Conservation (phyloP, 2,329 filamentous ascomycete species). For the Aspergillus clavatus region DNA sequence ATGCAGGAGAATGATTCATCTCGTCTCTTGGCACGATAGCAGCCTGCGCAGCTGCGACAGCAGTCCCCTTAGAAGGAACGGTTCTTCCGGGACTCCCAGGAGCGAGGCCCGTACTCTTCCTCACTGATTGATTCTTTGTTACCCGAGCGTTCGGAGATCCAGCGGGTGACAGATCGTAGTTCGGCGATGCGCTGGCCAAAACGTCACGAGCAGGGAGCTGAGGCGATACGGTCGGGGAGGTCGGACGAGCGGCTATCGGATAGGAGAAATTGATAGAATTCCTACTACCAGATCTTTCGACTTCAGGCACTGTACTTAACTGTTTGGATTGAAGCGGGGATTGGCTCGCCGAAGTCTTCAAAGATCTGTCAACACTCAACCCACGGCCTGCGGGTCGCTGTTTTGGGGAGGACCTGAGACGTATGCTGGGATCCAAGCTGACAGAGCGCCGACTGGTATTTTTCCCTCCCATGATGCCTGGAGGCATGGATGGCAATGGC, state of each 20-base stretch:
- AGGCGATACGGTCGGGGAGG: constrained; percentile 31
- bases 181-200: constrained; percentile 12
- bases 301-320: constrained; percentile 29
- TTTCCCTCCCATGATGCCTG: constrained; percentile 36
- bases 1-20: background rate
- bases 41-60: constrained; percentile 29
- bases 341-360: constrained; percentile 13
- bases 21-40: constrained; percentile 16
- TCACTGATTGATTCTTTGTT: constrained; percentile 26
- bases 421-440: constrained; percentile 49
- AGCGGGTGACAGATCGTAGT: constrained; percentile 19
- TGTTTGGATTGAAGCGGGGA: constrained; percentile 12
- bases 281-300: constrained; percentile 38
- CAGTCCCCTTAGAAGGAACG: constrained; percentile 22
- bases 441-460: constrained; percentile 40
- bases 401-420: constrained; percentile 43
- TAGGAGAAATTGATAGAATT: constrained; percentile 48
- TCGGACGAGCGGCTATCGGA: constrained; percentile 39
- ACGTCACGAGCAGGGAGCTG: constrained; percentile 16
- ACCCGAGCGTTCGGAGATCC: constrained; percentile 20
- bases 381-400: constrained; percentile 34
- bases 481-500: constrained; percentile 70
- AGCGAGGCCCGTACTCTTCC: constrained; percentile 22
- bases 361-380: constrained; percentile 36
- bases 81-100: constrained; percentile 24